Evolutionary conservation across 805 yeast species (phyloP), one percentile per base, ranked within the genome.

Genomic region (Ogataea methanolica): DNA sequence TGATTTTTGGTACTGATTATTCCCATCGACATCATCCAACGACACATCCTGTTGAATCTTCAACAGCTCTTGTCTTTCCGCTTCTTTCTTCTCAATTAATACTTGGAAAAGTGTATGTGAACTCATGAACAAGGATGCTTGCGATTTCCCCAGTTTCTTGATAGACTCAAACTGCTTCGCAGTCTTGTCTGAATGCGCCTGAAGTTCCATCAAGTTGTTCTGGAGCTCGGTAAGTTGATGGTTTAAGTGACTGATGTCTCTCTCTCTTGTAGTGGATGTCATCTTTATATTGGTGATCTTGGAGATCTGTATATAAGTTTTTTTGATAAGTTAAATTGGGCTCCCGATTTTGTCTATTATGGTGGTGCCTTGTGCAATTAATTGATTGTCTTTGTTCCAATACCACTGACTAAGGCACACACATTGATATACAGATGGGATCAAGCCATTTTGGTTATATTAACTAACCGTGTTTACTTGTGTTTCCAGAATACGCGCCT

Each of bases 91-190:
- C 40, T 62, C 66, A 33, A 60, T 62, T 8, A 61, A 39, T 3
- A 50, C 50, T 41, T 63, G 66, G 41, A 61, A 63, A 5, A 62
- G 61, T 1, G 60, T 52, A 50, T 63, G 66, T 7, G 68, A 55
- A 23, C 63, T 55, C 64, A 63, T 63, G 37, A 65, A 58, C 40
- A 60, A 51, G 6, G 60, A 56, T 2, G 66, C 55, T 37, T 63
- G 67, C 11, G 59, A 59, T 23, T 48, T 53, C 4, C 63, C 65
- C 6, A 63, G 49, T 26, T 56, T 53, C 41, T 62, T 56, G 21
- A 63, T 58, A 2, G 51, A 45, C 14, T 55, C 57, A 49, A 57
- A 59, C 43, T 63, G 68, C 14, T 55, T 48, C 1, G 63, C 54
- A 0, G 65, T 55, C 23, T 52, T 54, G 26, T 53, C 47, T 3